Conservation (phyloP, 495 filamentous ascomycete species). For the Letharia lupina region DNA sequence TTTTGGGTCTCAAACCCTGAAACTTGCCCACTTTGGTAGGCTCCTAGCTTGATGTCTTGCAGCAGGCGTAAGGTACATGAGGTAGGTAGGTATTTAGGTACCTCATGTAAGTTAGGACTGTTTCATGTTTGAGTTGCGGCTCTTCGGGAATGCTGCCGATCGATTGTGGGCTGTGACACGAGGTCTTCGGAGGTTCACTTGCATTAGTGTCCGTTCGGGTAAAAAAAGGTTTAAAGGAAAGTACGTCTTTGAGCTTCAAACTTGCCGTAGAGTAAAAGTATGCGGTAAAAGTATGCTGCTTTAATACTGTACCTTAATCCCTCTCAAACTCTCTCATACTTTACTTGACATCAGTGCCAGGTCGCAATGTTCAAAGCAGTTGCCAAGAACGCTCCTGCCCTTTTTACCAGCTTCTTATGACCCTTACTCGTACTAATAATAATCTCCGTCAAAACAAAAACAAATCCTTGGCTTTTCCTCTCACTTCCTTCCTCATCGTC, state of each 20-base stretch:
- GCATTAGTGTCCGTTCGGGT: conserved; percentile 14
- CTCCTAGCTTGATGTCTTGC: not conserved
- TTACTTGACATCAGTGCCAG: too few species aligned
- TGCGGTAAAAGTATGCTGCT: not conserved
- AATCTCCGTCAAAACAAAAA: not conserved
- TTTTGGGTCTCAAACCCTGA: too few species aligned
- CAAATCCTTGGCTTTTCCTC: not conserved
- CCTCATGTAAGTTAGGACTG: not conserved
- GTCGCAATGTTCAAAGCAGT: not conserved
- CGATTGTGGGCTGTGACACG: not conserved
- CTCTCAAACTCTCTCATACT: too few species aligned
- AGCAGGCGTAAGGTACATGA: not conserved
- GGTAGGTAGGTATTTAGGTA: too few species aligned
- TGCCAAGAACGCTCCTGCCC: not conserved
- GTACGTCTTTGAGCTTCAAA: not conserved
- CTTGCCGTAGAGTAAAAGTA: not conserved
- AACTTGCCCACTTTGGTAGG: too few species aligned
- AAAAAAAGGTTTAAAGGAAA: not conserved
- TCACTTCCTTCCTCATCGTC: not conserved
- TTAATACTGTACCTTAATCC: not conserved
- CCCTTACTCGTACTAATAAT: not conserved
- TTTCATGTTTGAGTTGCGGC: not conserved
- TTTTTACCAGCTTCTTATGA: not conserved
- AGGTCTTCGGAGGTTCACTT: not conserved
- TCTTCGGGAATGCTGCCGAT: not conserved